These are phyloP conservation scores for Boletus pseudo-olivaceus DNA, from an alignment of 768 basidiomycete genomes.

Conservation along the genomic window DNA sequence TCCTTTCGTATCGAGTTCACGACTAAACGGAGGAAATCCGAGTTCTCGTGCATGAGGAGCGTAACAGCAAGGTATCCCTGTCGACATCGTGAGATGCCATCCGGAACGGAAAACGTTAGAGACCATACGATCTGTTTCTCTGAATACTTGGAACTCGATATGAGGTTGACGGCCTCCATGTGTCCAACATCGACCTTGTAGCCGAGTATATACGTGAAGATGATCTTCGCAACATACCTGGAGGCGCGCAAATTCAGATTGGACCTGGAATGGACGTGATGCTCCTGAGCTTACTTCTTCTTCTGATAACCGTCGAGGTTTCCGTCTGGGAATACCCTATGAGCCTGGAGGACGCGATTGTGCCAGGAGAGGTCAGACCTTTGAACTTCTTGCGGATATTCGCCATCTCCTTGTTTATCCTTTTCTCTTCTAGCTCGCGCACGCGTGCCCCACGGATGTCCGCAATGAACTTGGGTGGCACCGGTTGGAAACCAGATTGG, in stretches of 20 bases:
- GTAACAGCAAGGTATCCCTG: constrained; percentile 98
- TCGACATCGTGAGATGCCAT: constrained; percentile 1
- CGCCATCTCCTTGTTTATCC: constrained; percentile 99
- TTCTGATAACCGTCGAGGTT: constrained; percentile 89
- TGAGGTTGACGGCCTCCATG: constrained; percentile 99
- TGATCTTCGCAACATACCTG: constrained; percentile 97
- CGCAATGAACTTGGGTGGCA: constrained; percentile 81
- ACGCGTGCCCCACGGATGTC: constrained; percentile 97
- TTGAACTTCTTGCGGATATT: constrained; percentile 99
- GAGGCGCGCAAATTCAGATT: constrained; percentile 13
- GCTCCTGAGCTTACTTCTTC: constrained; percentile 66
- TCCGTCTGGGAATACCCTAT: constrained; percentile 51
- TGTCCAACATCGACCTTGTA: constrained; percentile 99
- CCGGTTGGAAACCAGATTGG: constrained; percentile 6
- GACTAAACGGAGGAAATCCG: constrained; percentile 91
- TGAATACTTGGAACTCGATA: constrained; percentile 91
- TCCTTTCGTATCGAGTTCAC: constrained; percentile 99
- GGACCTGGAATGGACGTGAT: constrained; percentile 8
- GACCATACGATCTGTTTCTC: constrained; percentile 95
- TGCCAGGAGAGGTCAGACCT: constrained; percentile 43
- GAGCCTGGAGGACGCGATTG: constrained; percentile 1
- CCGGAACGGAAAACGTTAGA: not conserved
- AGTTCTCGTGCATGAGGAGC: constrained; percentile 97
- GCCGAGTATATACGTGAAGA: constrained; percentile 98
- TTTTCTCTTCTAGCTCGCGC: constrained; percentile 95